A percentile compares a stretch with the other conserved stretches of the same genome.
Evolutionary conservation across 2,329 filamentous ascomycete species (phyloP).

Genomic region (Ophiostoma quercus): DNA sequence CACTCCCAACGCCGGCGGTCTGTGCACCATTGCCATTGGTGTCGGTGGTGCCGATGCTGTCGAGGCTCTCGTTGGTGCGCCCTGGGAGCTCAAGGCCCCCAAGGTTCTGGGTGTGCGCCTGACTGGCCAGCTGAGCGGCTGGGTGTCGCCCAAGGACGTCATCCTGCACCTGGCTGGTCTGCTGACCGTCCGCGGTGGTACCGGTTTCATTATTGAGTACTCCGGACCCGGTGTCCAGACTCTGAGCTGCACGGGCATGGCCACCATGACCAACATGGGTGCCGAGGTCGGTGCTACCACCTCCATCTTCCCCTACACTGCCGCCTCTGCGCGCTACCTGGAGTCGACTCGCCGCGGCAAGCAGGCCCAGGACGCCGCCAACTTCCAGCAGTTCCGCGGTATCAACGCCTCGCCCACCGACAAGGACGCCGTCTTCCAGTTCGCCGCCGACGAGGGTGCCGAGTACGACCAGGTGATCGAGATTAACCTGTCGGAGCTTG

Average conservation of each 20-base stretch:
- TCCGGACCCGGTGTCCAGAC: conserved; percentile 84
- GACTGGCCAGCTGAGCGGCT: conserved; percentile 76
- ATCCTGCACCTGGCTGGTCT: conserved; percentile 85
- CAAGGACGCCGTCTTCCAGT: conserved; percentile 53
- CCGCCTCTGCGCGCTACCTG: conserved; percentile 78
- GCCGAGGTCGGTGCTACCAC: conserved; percentile 92
- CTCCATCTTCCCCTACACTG: conserved; percentile 88
- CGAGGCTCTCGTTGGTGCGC: conserved; percentile 89
- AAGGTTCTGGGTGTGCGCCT: conserved; percentile 82
- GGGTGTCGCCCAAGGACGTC: conserved; percentile 92
- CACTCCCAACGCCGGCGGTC: conserved; percentile 92
- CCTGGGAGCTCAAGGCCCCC: conserved; percentile 96
- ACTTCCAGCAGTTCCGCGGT: conserved; percentile 51
- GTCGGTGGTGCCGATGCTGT: conserved; percentile 97
- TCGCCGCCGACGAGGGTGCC: conserved; percentile 73
- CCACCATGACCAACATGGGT: conserved; percentile 84
- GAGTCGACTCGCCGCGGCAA: conserved; percentile 71
- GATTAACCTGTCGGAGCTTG: conserved; percentile 82
- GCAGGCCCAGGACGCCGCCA: conserved; percentile 62
- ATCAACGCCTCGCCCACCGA: conserved; percentile 33
- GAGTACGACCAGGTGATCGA: conserved; percentile 87
- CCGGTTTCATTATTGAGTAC: conserved; percentile 92
- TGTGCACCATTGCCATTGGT: conserved; percentile 91
- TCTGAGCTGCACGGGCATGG: conserved; percentile 88
- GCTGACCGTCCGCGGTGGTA: conserved; percentile 88